Percentiles rank a stretch among this genome's conserved stretches.
Conservation (phyloP, 1,284 basidiomycete genomes). For the Tremellales sp. region DNA sequence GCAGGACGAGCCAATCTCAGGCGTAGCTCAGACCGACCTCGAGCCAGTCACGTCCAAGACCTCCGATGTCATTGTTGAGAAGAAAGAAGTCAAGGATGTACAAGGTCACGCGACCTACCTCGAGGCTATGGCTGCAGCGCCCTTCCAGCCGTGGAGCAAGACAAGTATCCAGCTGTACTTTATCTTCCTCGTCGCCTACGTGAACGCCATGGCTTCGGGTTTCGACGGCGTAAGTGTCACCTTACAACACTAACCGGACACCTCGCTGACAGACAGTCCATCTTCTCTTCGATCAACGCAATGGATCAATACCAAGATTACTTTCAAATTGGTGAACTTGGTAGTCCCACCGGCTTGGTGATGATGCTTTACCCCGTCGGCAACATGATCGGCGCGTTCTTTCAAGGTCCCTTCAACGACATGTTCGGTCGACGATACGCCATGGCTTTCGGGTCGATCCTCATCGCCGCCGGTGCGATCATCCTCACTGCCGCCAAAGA, state of each 20-base stretch:
- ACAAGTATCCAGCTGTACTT: slow-evolving; percentile 18
- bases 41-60: not conserved
- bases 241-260: not conserved
- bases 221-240: slow-evolving; percentile 17
- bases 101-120: slow-evolving; percentile 14
- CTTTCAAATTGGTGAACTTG: slow-evolving; percentile 14
- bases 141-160: slow-evolving; percentile 16
- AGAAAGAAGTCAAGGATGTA: slow-evolving; percentile 4
- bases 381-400: slow-evolving; percentile 17
- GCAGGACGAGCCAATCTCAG: not conserved
- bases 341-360: slow-evolving; percentile 17
- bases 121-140: slow-evolving; percentile 13
- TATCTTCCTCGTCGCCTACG: slow-evolving; percentile 17
- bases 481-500: slow-evolving; percentile 48
- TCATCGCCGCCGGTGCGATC: slow-evolving; percentile 55
- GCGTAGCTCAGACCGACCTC: not conserved
- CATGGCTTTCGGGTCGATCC: slow-evolving; percentile 23
- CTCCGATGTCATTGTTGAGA: not conserved
- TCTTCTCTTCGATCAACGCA: slow-evolving; percentile 23
- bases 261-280: slow-evolving; percentile 6
- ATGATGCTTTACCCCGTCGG: slow-evolving; percentile 23
- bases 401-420: slow-evolving; percentile 24
- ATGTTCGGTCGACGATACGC: slow-evolving; percentile 17
- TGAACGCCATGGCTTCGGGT: slow-evolving; percentile 18
- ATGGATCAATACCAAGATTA: slow-evolving; percentile 18